Percentiles rank a stretch among this genome's conserved stretches.
Evolutionary conservation across 2,329 filamentous ascomycete species (phyloP).

Genomic region (Sclerotinia borealis): DNA sequence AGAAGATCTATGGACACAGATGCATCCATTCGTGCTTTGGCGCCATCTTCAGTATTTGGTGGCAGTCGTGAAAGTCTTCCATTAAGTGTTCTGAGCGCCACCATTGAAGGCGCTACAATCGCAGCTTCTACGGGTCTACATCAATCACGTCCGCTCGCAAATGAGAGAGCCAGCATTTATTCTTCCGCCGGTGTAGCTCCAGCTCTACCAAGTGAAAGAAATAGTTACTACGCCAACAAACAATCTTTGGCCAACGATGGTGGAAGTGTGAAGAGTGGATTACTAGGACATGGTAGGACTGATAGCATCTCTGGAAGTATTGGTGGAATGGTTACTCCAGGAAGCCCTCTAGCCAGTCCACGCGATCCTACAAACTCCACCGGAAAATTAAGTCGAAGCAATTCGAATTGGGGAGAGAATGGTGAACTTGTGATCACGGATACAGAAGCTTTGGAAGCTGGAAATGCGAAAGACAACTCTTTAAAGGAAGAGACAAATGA

Average conservation of each 20-base stretch:
- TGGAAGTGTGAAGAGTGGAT: constrained; percentile 71
- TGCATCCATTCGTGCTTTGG: constrained; percentile 77
- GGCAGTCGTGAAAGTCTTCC: constrained; percentile 75
- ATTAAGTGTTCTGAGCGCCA: constrained; percentile 70
- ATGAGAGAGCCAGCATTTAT: constrained; percentile 76
- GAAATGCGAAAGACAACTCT: background rate
- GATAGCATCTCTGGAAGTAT: constrained; percentile 80
- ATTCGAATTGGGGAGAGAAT: constrained; percentile 26
- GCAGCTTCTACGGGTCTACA: constrained; percentile 42
- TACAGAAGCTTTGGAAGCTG: background rate
- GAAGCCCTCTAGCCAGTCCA: constrained; percentile 58
- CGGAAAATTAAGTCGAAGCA: constrained; percentile 28
- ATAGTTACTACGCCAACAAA: constrained; percentile 67
- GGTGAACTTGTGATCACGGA: background rate
- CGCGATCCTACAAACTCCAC: constrained; percentile 33
- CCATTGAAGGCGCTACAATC: constrained; percentile 50
- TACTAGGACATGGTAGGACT: constrained; percentile 69
- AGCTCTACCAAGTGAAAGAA: constrained; percentile 66
- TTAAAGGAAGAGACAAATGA: background rate
- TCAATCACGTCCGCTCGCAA: constrained; percentile 39
- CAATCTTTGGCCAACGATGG: constrained; percentile 54
- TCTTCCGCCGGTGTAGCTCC: constrained; percentile 64
- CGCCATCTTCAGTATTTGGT: constrained; percentile 75
- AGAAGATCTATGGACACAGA: constrained; percentile 79
- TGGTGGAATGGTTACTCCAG: constrained; percentile 43